phyloP scores from a whole-genome alignment of 2,329 filamentous ascomycete species.

The Fusarium nurragi region DNA sequence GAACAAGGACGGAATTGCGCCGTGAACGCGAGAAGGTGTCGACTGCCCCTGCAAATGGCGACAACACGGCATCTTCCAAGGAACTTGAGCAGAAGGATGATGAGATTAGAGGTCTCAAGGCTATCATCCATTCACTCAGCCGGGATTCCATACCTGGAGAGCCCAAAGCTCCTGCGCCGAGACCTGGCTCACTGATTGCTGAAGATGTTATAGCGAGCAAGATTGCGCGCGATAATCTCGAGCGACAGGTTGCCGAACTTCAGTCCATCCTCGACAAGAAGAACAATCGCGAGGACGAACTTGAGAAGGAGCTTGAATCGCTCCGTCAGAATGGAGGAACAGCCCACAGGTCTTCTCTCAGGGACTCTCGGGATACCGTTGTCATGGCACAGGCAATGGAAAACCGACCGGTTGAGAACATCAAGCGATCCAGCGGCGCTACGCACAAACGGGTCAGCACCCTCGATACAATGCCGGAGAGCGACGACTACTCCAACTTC shows the following conservation, averaged over 20 bases:
- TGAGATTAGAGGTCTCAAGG: conserved; percentile 95
- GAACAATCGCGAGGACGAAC: conserved; percentile 78
- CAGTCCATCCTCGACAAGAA: conserved; percentile 78
- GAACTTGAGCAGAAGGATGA: conserved; percentile 95
- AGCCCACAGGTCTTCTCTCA: conserved; percentile 64
- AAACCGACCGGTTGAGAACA: conserved; percentile 55
- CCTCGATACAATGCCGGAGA: conserved; percentile 76
- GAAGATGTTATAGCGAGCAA: conserved; percentile 47
- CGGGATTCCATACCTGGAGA: conserved; percentile 69
- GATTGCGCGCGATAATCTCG: conserved; percentile 69
- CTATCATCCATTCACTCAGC: conserved; percentile 96
- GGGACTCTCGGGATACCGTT: conserved; percentile 74
- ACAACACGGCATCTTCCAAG: conserved; percentile 65
- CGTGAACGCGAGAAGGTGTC: conserved; percentile 84
- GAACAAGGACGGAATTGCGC: conserved; percentile 86
- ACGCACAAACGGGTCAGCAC: conserved; percentile 63
- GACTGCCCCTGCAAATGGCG: conserved; percentile 44
- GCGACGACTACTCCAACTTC: conserved; percentile 73
- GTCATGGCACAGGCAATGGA: conserved; percentile 64
- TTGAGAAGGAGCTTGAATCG: conserved; percentile 81
- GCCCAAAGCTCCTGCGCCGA: conserved; percentile 45
- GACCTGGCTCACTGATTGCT: conserved; percentile 50
- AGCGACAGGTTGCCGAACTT: conserved; percentile 82
- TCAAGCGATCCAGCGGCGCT: conserved; percentile 61
- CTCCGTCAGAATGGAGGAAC: conserved; percentile 60